A percentile compares a stretch with the other conserved stretches of the same genome.
Conservation (phyloP, 352 stramenopile species). For the Phytophthora pluvialis region DNA sequence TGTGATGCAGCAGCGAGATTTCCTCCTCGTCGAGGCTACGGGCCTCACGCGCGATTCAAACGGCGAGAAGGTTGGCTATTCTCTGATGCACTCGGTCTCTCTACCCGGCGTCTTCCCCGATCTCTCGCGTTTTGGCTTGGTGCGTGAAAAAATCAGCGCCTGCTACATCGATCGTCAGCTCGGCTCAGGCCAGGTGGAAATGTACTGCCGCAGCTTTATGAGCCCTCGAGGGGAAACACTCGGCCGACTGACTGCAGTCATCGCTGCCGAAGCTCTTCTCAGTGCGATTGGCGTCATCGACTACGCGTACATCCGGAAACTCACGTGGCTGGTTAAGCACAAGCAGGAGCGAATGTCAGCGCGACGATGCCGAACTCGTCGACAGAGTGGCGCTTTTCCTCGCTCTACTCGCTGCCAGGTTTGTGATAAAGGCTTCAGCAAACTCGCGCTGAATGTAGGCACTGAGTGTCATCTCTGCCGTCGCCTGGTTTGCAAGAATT, state of each 20-base stretch:
- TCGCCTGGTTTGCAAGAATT: conserved; percentile 45
- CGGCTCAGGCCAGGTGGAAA: conserved; percentile 27
- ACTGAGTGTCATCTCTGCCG: conserved; percentile 50
- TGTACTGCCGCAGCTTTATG: conserved; percentile 59
- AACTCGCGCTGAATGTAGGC: conserved; percentile 15
- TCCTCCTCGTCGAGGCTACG: conserved; percentile 54
- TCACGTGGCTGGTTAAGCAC: conserved; percentile 53
- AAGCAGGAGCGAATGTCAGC: conserved; percentile 16
- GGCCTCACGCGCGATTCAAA: conserved; percentile 43
- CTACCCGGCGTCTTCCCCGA: conserved; percentile 36
- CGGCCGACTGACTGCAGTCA: conserved; percentile 43
- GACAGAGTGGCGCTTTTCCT: conserved; percentile 3
- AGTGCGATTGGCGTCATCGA: conserved; percentile 43
- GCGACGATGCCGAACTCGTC: conserved; percentile 5
- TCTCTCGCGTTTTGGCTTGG: conserved; percentile 42
- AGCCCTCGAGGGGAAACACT: conserved; percentile 53
- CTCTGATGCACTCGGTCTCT: conserved; percentile 58
- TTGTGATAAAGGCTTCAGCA: conserved; percentile 15
- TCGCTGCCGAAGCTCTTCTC: conserved; percentile 54
- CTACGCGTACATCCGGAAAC: conserved; percentile 65
- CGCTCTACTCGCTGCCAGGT: conserved; percentile 33
- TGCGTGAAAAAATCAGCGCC: conserved; percentile 50
- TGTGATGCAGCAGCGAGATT: conserved; percentile 53
- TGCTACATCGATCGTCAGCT: conserved; percentile 54
- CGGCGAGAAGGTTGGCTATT: conserved; percentile 49